phyloP scores from a whole-genome alignment of 345 rosid species.

The Murraya koenigii region DNA sequence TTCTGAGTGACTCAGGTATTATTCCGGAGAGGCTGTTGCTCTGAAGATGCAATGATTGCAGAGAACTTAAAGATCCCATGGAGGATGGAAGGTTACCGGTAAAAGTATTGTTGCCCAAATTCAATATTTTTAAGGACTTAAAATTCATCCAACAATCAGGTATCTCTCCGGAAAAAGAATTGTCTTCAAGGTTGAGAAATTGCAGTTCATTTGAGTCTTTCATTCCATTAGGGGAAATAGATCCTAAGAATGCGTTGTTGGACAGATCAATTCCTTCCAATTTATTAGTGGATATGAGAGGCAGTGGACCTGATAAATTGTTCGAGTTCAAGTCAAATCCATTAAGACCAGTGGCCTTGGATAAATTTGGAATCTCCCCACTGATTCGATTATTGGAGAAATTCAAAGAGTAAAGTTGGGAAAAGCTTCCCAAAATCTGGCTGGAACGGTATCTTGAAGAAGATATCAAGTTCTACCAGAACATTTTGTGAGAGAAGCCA shows the following conservation, averaged over 20 bases:
- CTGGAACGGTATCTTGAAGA: constrained; percentile 22
- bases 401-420: neutral
- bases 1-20: neutral
- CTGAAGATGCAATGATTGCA: neutral
- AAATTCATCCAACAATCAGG: constrained; percentile 6
- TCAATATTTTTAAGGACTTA: neutral
- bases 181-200: neutral
- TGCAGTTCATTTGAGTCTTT: neutral
- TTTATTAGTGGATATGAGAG: neutral
- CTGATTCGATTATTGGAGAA: constrained; percentile 28
- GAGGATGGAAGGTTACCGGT: constrained; percentile 8
- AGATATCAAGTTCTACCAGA: constrained; percentile 16
- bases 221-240: neutral
- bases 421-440: constrained; percentile 25
- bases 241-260: constrained; percentile 13
- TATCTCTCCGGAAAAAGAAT: neutral
- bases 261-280: neutral
- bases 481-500: constrained; percentile 29
- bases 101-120: neutral
- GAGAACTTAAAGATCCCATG: neutral
- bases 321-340: constrained; percentile 20
- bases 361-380: constrained; percentile 21
- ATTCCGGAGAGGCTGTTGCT: neutral
- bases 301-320: constrained; percentile 16
- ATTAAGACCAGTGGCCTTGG: neutral